Base-by-base conservation (phyloP, 345 rosid genomes). In the Camelina laxa region DNA sequence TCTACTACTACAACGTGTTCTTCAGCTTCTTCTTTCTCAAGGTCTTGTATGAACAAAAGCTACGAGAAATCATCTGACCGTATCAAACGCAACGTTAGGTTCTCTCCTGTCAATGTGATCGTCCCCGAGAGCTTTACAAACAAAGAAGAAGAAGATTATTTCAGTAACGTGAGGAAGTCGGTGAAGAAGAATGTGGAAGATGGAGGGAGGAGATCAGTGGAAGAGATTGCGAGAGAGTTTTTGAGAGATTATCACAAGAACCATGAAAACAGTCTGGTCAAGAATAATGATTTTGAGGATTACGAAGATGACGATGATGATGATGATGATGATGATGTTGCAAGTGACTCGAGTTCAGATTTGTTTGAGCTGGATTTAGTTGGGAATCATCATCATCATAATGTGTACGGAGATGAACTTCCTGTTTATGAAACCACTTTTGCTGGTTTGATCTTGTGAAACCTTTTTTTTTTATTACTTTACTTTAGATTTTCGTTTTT, bases 361-460 rank as follows among this genome's bases (percentile, higher is more conserved):
- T 77, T 95, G 66, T 95, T 95, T 69, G 99, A 95, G 77, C 74
- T 95, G 72, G 97, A 95, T 84, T 78, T 78, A 67, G 77, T 16
- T 51, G 77, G 77, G 22, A 66, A 53, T 72, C 82, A 88, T 86
- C 91, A 88, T 75, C 15, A 42, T 42, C 16, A 42, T 76, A 81
- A 86, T 21, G 75, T 85, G 87, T 94, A 88, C 35, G 67, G 87
- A 5, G 87, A 94, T 78, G 99, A 95, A 76, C 79, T 95, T 78
- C 99, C 99, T 13, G 98, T 95, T 70, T 95, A 90, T 73, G 99
- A 89, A 84, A 87, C 99, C 51, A 92, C 99, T 58, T 78, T 66
- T 66, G 81, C 81, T 72, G 59, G 81, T 72, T 66, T 78, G 36
- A 72, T 78, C 81, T 51, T 78, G 81, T 78, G 77, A 72, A 49